Base-by-base conservation (phyloP, 2,329 filamentous ascomycete species). In the Curvularia sp. region DNA sequence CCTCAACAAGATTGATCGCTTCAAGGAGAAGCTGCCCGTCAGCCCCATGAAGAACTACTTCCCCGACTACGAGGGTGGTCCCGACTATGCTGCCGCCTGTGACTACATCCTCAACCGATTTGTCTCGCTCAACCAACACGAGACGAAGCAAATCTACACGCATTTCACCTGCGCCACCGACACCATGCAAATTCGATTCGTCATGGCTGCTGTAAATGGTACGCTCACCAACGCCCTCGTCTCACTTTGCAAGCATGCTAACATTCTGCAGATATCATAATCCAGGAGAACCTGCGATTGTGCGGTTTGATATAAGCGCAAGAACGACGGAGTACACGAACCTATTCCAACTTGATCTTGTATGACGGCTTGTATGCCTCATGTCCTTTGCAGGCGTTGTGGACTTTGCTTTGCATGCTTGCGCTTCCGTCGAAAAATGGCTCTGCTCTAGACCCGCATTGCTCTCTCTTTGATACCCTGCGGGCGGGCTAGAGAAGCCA, bases 191-290 rank as follows among this genome's bases (percentile, higher is more conserved):
- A 99, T 99, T 73, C 89, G 95, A 76, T 98, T 99, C 84, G 95
- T 99, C 81, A 99, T 99, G 95, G 93, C 94, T 62, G 95, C 95
- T 69, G 95, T 99, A 75, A 99, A 99, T 82, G 93, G 93, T 97
- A 85, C 74, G 89, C 55, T 27, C 4, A 27, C 25, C 25, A 27
- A 27, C 25, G 25, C 15, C 6, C 12, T 6, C 12, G 18, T 28
- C 53, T 36, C 19, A 53, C 8, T 61, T 50, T 36, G 21, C 12
- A 12, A 21, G 7, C 49, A 42, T 48, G 45, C 3, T 88, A 80
- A 89, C 54, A 5, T 46, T 1, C 23, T 49, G 2, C 68, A 97
- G 95, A 99, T 82, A 99, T 99, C 79, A 99, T 99, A 82, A 99
- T 99, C 79, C 95, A 99, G 84, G 95, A 98, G 82, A 99, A 99